Percentiles rank a stretch among this genome's conserved stretches.
phyloP scores from a whole-genome alignment of 176 grass and related monocot genomes.

The Elymus sibiricus region DNA sequence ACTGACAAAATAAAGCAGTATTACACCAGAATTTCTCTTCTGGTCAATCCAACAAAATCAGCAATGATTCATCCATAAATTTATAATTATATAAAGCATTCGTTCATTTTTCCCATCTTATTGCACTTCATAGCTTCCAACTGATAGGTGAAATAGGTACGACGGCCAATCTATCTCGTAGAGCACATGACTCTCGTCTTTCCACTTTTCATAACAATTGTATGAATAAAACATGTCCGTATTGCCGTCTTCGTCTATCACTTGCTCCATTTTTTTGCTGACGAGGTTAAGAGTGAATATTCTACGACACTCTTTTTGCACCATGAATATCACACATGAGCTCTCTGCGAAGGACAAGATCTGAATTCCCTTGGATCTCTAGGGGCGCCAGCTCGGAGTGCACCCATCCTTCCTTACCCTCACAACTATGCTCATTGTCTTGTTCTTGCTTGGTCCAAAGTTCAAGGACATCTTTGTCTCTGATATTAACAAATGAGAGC shows the following conservation, averaged over 20 bases:
- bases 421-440: neutral
- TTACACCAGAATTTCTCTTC: too few species aligned
- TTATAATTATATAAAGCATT: too few species aligned
- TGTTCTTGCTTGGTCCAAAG: neutral
- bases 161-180: neutral
- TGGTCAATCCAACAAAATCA: too few species aligned
- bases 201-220: neutral
- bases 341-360: neutral
- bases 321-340: neutral
- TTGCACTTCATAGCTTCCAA: too few species aligned
- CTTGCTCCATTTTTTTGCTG: neutral
- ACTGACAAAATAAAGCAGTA: too few species aligned
- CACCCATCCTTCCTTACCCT: neutral
- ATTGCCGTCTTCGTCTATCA: neutral
- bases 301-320: neutral
- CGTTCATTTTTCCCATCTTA: too few species aligned
- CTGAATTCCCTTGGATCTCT: neutral
- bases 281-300: neutral
- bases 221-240: neutral
- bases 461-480: neutral
- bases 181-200: neutral
- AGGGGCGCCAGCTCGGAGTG: neutral
- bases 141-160: neutral
- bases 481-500: neutral
- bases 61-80: too few species aligned